These are phyloP conservation scores for Mariannaea sp. DNA, from an alignment of 2,329 filamentous ascomycete genomes.

Conservation along the genomic window DNA sequence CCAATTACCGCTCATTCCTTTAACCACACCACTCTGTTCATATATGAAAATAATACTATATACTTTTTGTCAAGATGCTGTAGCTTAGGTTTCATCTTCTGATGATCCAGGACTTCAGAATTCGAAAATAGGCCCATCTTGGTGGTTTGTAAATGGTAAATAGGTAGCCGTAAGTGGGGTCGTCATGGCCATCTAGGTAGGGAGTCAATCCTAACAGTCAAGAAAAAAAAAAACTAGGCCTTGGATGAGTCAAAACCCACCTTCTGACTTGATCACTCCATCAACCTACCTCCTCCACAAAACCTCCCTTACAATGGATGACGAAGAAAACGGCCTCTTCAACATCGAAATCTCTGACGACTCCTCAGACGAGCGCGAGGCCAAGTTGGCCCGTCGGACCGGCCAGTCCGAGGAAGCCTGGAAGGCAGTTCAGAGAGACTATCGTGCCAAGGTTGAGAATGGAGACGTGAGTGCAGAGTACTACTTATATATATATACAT, in stretches of 20 bases:
- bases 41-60: no score
- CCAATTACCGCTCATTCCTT: no score
- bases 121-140: no score
- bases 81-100: no score
- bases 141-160: no score
- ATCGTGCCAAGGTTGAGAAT: conserved; percentile 57
- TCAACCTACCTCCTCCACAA: not conserved
- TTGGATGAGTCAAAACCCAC: not conserved
- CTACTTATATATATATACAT: no score
- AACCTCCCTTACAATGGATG: conserved; percentile 32
- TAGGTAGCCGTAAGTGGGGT: no score
- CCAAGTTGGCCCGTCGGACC: conserved; percentile 42
- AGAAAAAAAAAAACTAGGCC: not conserved
- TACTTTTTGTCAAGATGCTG: no score
- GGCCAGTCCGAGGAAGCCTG: conserved; percentile 57
- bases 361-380: conserved; percentile 42
- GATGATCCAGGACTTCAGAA: no score
- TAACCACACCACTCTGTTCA: no score
- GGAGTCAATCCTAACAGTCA: no score
- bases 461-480: conserved; percentile 57
- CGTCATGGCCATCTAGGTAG: no score
- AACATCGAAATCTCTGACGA: conserved; percentile 42
- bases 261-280: not conserved
- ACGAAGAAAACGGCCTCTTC: conserved; percentile 37
- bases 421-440: conserved; percentile 50